Base-by-base conservation (phyloP, 2,329 filamentous ascomycete genomes). In the Rugonectria rugulosa region DNA sequence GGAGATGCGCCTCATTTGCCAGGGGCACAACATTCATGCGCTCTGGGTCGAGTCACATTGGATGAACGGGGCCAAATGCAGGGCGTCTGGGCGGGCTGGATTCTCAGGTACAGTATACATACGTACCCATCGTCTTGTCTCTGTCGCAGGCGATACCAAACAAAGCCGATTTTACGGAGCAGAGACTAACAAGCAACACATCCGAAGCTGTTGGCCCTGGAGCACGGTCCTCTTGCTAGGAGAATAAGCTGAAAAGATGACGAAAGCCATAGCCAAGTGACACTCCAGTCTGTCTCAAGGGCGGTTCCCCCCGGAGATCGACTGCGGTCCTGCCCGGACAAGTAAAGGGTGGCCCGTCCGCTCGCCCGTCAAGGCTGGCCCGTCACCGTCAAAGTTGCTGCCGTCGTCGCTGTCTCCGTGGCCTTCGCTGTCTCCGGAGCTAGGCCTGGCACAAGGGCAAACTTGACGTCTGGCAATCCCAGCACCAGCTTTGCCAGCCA, bases 361-460 rank as follows among this genome's bases (percentile, higher is more conserved):
- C 21, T 36, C 53, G 52, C 53, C 46, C 53, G 48, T 60, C 45
- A 59, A 60, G 53, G 63, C 59, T 61, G 63, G 17, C 36, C 34
- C 26, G 11, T 11, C 11, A 27, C 24, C 6, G 24, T 7, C 6
- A 27, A 27, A 27, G 24, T 6, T 27, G 6, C 24, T 6, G 53
- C 47, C 49, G 34, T 36, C 34, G 26, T 48, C 23, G 36, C 49
- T 32, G 42, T 36, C 37, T 44, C 32, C 41, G 31, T 27, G 38
- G 48, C 38, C 43, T 43, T 60, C 48, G 52, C 56, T 50, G 42
- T 63, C 49, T 32, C 57, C 52, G 57, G 42, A 57, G 56, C 54
- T 57, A 63, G 24, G 48, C 24, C 37, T 41, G 40, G n/a, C n/a
- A n/a, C n/a, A 45, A 47, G 34, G 40, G 26, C 26, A 53, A 45